Conservation (phyloP, 192 early-diverging fungal species). For the Coemansia umbellata region DNA sequence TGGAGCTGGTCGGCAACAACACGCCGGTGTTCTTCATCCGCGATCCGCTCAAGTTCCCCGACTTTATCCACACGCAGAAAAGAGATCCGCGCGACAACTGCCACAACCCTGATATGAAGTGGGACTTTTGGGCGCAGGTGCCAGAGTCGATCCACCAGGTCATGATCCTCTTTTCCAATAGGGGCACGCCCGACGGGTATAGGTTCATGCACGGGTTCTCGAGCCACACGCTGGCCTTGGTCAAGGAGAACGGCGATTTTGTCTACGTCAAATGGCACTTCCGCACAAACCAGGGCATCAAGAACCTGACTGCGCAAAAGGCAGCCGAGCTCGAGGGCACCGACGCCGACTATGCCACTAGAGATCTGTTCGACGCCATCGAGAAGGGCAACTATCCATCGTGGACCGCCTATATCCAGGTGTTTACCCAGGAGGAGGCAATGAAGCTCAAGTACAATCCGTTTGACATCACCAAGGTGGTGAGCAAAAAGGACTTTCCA, state of each 20-base stretch:
- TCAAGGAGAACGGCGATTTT: conserved; percentile 60
- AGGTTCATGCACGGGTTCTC: conserved; percentile 66
- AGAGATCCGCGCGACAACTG: conserved; percentile 57
- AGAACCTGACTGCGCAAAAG: conserved; percentile 52
- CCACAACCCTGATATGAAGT: conserved; percentile 54
- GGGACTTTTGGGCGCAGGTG: conserved; percentile 61
- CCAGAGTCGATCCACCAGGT: conserved; percentile 63
- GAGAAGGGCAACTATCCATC: conserved; percentile 56
- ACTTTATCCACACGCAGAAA: conserved; percentile 63
- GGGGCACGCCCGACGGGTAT: conserved; percentile 55
- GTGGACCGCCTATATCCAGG: conserved; percentile 60
- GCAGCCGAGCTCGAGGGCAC: conserved; percentile 50
- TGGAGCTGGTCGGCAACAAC: conserved; percentile 58
- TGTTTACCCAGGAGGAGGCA: conserved; percentile 56
- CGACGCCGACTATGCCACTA: conserved; percentile 55
- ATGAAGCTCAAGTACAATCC: conserved; percentile 58
- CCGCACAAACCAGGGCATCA: conserved; percentile 56
- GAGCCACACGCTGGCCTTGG: conserved; percentile 69
- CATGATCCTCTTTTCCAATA: conserved; percentile 56
- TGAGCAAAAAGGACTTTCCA: conserved; percentile 61
- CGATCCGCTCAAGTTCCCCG: conserved; percentile 24
- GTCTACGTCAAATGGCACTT: conserved; percentile 82
- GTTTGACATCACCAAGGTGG: conserved; percentile 65
- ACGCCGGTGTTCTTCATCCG: conserved; percentile 57
- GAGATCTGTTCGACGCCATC: conserved; percentile 59